phyloP scores from a whole-genome alignment of 331 rosid genomes.

The Malus hybrid region DNA sequence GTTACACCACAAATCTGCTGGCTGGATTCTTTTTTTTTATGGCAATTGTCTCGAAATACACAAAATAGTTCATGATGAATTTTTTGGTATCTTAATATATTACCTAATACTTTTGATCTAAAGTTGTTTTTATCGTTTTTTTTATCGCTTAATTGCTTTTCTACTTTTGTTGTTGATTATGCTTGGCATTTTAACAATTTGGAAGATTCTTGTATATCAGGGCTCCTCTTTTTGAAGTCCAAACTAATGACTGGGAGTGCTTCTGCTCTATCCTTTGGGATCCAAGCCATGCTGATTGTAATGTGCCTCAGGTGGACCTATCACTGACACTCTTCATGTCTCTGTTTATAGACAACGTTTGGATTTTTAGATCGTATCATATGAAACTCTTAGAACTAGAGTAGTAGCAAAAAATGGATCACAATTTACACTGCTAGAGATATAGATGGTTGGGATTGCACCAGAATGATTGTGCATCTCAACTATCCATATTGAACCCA shows the following conservation, averaged over 20 bases:
- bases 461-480: background rate
- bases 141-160: background rate
- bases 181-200: background rate
- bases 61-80: background rate
- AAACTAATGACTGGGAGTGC: slow-evolving; percentile 84
- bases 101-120: background rate
- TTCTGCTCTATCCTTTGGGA: slow-evolving; percentile 82
- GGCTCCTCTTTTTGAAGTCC: slow-evolving; percentile 81
- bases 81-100: background rate
- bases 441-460: background rate
- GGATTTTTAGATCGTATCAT: background rate
- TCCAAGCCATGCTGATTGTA: slow-evolving; percentile 82
- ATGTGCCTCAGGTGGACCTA: slow-evolving; percentile 77
- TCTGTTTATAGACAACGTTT: background rate
- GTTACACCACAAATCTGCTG: background rate
- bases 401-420: background rate
- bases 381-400: background rate
- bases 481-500: background rate
- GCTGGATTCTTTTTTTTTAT: background rate
- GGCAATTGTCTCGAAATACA: background rate
- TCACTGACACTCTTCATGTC: background rate
- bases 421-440: background rate
- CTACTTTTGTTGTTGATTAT: slow-evolving; percentile 8
- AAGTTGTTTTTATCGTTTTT: background rate
- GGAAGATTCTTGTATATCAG: slow-evolving; percentile 29